Conservation (phyloP, 2,329 filamentous ascomycete species). For the Paecilomyces variotii region DNA sequence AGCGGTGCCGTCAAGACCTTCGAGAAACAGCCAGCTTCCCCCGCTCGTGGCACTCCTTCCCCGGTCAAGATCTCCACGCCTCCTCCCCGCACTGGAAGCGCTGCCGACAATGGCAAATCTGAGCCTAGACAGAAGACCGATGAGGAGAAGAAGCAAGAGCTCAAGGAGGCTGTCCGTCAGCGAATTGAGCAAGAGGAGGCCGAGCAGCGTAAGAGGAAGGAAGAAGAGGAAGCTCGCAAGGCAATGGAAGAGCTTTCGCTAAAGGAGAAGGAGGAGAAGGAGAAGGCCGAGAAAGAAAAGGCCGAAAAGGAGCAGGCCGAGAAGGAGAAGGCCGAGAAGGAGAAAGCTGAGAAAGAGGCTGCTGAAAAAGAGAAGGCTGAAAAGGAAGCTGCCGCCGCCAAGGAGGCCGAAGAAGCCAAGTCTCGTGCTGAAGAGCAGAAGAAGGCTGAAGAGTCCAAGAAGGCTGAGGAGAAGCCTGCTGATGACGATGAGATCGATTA, state of each 20-base stretch:
- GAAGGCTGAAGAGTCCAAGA: constrained; percentile 21
- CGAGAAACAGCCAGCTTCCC: constrained; percentile 58
- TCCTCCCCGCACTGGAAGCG: constrained; percentile 65
- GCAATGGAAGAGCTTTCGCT: constrained; percentile 23
- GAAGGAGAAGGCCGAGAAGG: constrained; percentile 10
- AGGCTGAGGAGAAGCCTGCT: constrained; percentile 19
- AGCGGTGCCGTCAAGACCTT: constrained; percentile 70
- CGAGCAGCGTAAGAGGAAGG: constrained; percentile 40
- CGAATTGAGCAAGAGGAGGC: constrained; percentile 52
- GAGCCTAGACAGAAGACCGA: constrained; percentile 69
- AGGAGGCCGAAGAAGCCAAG: constrained; percentile 39
- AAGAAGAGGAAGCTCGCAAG: constrained; percentile 33
- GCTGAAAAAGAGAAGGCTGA: constrained; percentile 13
- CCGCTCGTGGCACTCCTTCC: constrained; percentile 47
- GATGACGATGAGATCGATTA: constrained; percentile 37
- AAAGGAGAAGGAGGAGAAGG: constrained; percentile 25
- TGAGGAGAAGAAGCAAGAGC: constrained; percentile 74
- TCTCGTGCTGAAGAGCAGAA: constrained; percentile 32
- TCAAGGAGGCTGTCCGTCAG: constrained; percentile 48
- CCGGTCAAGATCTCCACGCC: constrained; percentile 59
- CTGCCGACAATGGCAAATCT: constrained; percentile 58
- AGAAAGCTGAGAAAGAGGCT: constrained; percentile 12
- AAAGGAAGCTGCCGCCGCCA: constrained; percentile 22
- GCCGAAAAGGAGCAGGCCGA: constrained; percentile 2
- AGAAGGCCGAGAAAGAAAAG: constrained; percentile 13